phyloP scores from a whole-genome alignment of 164 flowering plant species.

The Litsea cubeba region DNA sequence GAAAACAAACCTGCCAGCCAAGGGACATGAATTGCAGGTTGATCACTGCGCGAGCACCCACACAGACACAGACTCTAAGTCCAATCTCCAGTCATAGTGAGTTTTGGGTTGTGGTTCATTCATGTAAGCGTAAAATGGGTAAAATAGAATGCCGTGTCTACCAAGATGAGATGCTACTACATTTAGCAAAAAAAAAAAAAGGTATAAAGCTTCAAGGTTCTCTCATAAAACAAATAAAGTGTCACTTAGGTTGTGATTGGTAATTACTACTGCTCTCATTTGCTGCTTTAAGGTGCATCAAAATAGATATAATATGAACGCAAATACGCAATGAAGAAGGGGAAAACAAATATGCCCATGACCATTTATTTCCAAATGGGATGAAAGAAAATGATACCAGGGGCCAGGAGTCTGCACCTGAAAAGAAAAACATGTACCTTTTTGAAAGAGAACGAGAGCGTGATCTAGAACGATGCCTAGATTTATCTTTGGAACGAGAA shows the following conservation, averaged over 20 bases:
- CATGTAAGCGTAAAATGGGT: no score
- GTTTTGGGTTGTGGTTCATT: no score
- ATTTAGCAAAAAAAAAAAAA: background rate
- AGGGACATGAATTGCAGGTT: no score
- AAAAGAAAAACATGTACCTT: slow-evolving; percentile 30
- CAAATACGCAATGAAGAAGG: background rate
- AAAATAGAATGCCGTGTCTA: background rate
- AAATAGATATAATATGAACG: background rate
- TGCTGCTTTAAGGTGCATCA: background rate
- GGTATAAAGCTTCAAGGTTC: background rate
- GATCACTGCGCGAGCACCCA: no score
- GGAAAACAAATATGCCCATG: background rate
- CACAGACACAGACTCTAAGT: no score
- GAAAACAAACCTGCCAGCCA: no score
- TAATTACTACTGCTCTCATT: background rate
- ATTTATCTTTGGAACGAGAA: slow-evolving; percentile 43
- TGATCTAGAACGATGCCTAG: slow-evolving; percentile 30
- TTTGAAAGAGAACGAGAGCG: slow-evolving; percentile 37
- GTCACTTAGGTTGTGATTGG: background rate
- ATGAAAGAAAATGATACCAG: background rate
- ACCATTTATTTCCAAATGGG: background rate
- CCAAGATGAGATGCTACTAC: background rate
- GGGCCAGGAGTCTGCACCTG: background rate
- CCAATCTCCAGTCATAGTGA: no score
- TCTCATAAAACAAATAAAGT: background rate